Evolutionary conservation across 495 filamentous ascomycete species (phyloP), one percentile per base, ranked within the genome.

Genomic region (Terfezia boudieri): DNA sequence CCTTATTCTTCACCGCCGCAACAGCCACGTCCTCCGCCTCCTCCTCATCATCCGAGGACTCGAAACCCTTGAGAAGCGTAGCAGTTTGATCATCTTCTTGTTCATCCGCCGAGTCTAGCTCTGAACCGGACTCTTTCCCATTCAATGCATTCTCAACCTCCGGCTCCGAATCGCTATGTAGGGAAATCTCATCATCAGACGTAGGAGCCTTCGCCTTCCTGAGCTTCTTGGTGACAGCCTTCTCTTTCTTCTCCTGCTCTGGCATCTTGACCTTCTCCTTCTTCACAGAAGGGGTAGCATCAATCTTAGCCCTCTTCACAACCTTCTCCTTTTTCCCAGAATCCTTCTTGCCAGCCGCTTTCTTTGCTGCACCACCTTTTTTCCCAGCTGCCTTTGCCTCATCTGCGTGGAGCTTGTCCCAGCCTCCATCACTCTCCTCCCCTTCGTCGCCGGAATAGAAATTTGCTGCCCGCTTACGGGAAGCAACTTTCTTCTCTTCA

Each of bases 51-150:
- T 79, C 76, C 57, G 79, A 83, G 68, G 81, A 86, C 66, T 94
- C 86, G 62, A 94, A 86, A 17, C 83, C 83, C 60, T 73, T 80
- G 62, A 79, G 79, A 56, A 78, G 77, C 51, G 72, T 84, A 60
- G 71, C 76, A 58, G 75, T 86, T 60, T 83, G 80, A 61, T 85
- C 82, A 59, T 79, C 79, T 14, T 68, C 66, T 51, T 71, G 74
- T 22, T 70, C 68, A 4, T 51, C 49, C 49, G n/a, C 49, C 49
- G n/a, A 12, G 5, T 64, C 61, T 26, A 64, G 62, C 1, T 73
- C 70, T 37, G 64, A 65, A 26, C 67, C 61, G 5, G 5, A 51
- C 5, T 4, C 23, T 17, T 6, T 5, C 6, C 62, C 65, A 36
- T 69, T 68, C 35, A 55, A 60, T 35, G 56, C 62, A 23, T 51